phyloP scores from a whole-genome alignment of 805 yeast species.

The Cyberlindnera xylosilytica region DNA sequence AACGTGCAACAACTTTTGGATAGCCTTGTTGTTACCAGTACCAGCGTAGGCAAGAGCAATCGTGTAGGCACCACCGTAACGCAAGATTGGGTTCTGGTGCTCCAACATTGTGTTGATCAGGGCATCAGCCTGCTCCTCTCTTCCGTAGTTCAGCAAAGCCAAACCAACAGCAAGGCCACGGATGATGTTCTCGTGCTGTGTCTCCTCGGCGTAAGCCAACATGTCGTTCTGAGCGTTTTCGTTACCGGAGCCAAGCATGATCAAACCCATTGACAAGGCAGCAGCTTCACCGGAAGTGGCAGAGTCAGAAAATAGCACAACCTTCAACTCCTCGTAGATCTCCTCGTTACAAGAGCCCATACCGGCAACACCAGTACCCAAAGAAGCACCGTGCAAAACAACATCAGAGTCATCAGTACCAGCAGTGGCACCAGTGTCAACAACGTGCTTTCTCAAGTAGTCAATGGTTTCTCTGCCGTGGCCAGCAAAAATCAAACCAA shows the following conservation, averaged over 20 bases:
- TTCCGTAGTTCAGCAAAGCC: slow-evolving; percentile 82
- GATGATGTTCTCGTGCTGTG: slow-evolving; percentile 92
- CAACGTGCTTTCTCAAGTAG: slow-evolving; percentile 69
- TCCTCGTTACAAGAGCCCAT: slow-evolving; percentile 81
- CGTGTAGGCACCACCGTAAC: slow-evolving; percentile 95
- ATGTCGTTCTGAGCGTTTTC: slow-evolving; percentile 69
- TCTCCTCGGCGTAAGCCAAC: slow-evolving; percentile 88
- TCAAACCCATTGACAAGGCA: slow-evolving; percentile 92
- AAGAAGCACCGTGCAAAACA: slow-evolving; percentile 89
- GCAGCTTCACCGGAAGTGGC: slow-evolving; percentile 97
- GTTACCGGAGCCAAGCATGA: slow-evolving; percentile 88
- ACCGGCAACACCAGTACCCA: slow-evolving; percentile 95
- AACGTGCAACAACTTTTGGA: slow-evolving; percentile 78
- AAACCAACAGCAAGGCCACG: slow-evolving; percentile 91
- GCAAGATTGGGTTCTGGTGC: slow-evolving; percentile 77
- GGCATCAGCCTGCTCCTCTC: slow-evolving; percentile 74
- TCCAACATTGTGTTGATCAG: slow-evolving; percentile 61
- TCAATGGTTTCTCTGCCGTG: slow-evolving; percentile 87
- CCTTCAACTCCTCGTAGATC: slow-evolving; percentile 78
- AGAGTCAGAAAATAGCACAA: slow-evolving; percentile 81
- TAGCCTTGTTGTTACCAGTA: slow-evolving; percentile 86
- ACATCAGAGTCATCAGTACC: slow-evolving; percentile 74
- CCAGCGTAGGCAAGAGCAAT: slow-evolving; percentile 96
- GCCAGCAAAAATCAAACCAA: slow-evolving; percentile 94
- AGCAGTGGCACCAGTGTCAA: slow-evolving; percentile 58